phyloP scores from a whole-genome alignment of 139 green algal species.

The Axilococcus clingmanii region DNA sequence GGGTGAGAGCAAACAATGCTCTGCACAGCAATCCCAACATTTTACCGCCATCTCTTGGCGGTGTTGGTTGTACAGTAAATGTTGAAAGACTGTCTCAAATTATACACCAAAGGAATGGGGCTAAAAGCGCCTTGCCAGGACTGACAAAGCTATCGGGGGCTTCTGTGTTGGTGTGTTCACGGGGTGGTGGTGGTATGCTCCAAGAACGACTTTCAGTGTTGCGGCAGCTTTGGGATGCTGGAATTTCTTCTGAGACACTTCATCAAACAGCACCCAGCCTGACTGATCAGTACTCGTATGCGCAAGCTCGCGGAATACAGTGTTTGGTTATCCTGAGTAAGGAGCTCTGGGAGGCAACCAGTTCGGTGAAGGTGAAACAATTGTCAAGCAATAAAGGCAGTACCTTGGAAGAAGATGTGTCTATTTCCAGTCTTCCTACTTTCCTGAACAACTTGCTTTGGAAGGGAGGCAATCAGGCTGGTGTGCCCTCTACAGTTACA shows the following conservation, averaged over 20 bases:
- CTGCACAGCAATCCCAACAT: too few species aligned
- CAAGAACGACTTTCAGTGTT: slow-evolving; percentile 53
- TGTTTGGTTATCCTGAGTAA: slow-evolving; percentile 68
- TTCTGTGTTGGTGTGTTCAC: slow-evolving; percentile 68
- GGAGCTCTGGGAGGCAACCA: slow-evolving; percentile 8
- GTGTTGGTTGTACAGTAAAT: slow-evolving; percentile 56
- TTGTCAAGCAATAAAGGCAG: too few species aligned
- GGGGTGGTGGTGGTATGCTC: slow-evolving; percentile 60
- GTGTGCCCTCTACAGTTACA: too few species aligned
- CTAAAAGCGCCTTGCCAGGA: neutral
- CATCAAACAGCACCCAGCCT: slow-evolving; percentile 38
- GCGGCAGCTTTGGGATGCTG: slow-evolving; percentile 49
- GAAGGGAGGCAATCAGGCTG: too few species aligned
- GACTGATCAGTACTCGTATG: slow-evolving; percentile 75
- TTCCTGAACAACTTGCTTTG: too few species aligned
- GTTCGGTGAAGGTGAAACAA: slow-evolving; percentile 43
- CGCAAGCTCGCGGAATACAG: slow-evolving; percentile 36
- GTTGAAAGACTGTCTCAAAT: slow-evolving; percentile 38
- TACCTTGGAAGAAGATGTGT: slow-evolving; percentile 38
- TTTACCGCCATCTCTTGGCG: slow-evolving; percentile 43
- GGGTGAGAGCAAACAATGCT: slow-evolving; percentile 34
- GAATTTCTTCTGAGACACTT: slow-evolving; percentile 59
- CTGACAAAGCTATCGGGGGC: slow-evolving; percentile 16
- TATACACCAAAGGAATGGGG: neutral
- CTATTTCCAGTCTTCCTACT: slow-evolving; percentile 20